A percentile compares a stretch with the other conserved stretches of the same genome.
Evolutionary conservation across 352 stramenopile species (phyloP).

Genomic region (Pythium chondricola): DNA sequence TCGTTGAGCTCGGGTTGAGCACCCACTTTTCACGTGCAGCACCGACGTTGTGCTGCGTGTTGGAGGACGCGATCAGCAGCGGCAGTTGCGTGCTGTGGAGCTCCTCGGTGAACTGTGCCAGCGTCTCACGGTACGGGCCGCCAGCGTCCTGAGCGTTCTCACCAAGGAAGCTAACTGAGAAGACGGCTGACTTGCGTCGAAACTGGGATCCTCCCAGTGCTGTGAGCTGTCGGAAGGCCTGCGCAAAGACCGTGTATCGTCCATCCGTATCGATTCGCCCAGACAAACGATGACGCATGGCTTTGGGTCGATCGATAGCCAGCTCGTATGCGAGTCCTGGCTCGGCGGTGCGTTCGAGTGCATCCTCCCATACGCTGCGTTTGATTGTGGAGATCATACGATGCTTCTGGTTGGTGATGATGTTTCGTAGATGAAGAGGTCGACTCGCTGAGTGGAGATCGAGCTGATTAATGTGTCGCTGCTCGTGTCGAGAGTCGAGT

Average conservation of each 20-base stretch:
- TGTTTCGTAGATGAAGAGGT: constrained; percentile 20
- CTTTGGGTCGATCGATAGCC: constrained; percentile 74
- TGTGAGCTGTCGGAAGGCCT: constrained; percentile 81
- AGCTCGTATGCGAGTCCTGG: constrained; percentile 50
- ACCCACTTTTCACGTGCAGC: constrained; percentile 87
- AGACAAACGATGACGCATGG: constrained; percentile 65
- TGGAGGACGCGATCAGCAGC: constrained; percentile 86
- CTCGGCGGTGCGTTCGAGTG: constrained; percentile 44
- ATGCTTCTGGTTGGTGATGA: constrained; percentile 40
- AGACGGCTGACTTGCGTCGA: constrained; percentile 60
- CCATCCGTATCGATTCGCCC: constrained; percentile 55
- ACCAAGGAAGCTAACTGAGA: constrained; percentile 80
- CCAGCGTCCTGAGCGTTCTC: constrained; percentile 84
- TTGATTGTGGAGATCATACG: constrained; percentile 77
- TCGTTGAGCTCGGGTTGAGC: constrained; percentile 69
- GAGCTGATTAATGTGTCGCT: background rate
- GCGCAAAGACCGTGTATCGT: constrained; percentile 69
- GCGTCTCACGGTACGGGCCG: constrained; percentile 81
- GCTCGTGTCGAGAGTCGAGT: background rate
- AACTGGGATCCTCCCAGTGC: constrained; percentile 57
- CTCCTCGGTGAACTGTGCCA: constrained; percentile 79
- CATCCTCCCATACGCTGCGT: constrained; percentile 60
- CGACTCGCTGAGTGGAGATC: background rate
- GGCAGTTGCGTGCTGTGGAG: constrained; percentile 76
- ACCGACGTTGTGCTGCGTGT: constrained; percentile 87